These are phyloP conservation scores for Backusella circina DNA, from an alignment of 192 early-diverging fungal genomes.

Conservation along the genomic window DNA sequence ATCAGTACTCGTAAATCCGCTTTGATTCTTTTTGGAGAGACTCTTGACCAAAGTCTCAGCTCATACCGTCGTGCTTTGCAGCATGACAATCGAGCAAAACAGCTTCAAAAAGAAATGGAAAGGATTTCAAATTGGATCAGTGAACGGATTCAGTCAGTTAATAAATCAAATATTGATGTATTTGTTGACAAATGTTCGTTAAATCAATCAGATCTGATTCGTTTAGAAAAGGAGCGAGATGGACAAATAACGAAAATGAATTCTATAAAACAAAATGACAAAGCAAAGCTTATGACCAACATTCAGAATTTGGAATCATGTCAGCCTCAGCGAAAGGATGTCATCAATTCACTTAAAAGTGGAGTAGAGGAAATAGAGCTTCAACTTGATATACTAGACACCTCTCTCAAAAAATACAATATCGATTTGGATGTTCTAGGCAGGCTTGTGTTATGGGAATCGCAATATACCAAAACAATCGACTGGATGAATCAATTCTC, in stretches of 20 bases:
- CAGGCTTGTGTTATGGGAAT: conserved; percentile 17
- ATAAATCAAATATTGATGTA: neutral
- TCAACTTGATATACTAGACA: neutral
- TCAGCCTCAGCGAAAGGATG: too few species aligned
- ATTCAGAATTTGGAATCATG: conserved; percentile 12
- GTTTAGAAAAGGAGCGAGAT: conserved; percentile 19
- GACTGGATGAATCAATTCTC: conserved; percentile 14
- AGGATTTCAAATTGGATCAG: conserved; percentile 17
- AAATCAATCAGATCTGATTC: conserved; percentile 10
- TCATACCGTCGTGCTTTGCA: conserved; percentile 24
- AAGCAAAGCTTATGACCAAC: conserved; percentile 1
- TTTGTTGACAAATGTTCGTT: conserved; percentile 7
- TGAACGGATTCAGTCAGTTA: neutral
- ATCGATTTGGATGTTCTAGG: conserved; percentile 8
- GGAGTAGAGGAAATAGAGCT: neutral
- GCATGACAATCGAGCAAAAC: conserved; percentile 13
- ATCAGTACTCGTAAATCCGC: conserved; percentile 10
- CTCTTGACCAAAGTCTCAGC: conserved; percentile 19
- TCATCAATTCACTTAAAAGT: neutral
- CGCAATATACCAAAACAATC: neutral
- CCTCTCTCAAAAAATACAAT: conserved; percentile 6
- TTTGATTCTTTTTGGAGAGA: conserved; percentile 28
- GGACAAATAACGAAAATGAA: conserved; percentile 9
- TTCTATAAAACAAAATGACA: conserved; percentile 5
- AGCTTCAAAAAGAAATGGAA: conserved; percentile 12